These are phyloP conservation scores for Paecilomyces sp. DNA, from an alignment of 2,329 filamentous ascomycete species.

Conservation along the genomic window DNA sequence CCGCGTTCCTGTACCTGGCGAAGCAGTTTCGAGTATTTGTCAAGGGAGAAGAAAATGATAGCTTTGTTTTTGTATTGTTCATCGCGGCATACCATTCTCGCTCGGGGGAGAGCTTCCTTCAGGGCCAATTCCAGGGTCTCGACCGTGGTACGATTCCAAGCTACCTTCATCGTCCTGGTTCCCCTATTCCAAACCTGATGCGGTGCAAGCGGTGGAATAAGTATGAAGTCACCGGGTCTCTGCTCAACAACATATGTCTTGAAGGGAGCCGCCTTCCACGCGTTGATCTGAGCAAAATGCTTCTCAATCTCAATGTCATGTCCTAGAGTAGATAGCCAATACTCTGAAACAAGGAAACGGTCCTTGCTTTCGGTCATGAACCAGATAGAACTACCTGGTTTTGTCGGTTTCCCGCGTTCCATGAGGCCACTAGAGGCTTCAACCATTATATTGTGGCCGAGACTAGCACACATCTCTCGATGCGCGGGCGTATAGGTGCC, in stretches of 20 bases:
- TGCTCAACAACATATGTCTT: constrained; percentile 91
- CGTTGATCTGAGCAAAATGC: constrained; percentile 91
- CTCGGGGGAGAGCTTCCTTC: constrained; percentile 78
- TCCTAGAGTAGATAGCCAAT: constrained; percentile 85
- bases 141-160: constrained; percentile 92
- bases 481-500: constrained; percentile 94
- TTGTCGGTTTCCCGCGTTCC: constrained; percentile 62
- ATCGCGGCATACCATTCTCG: constrained; percentile 85
- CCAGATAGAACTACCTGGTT: constrained; percentile 87
- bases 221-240: constrained; percentile 80
- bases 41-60: constrained; percentile 80
- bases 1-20: constrained; percentile 50
- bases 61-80: constrained; percentile 99
- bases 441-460: constrained; percentile 98
- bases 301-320: constrained; percentile 97
- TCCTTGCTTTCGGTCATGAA: constrained; percentile 98
- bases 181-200: constrained; percentile 99
- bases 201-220: constrained; percentile 85
- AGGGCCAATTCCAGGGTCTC: constrained; percentile 85
- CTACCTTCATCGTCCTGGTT: constrained; percentile 92
- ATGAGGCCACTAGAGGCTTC: constrained; percentile 64
- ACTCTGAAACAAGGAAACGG: constrained; percentile 81
- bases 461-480: constrained; percentile 92
- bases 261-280: constrained; percentile 92
- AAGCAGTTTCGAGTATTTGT: constrained; percentile 63